phyloP scores from a whole-genome alignment of 2,329 filamentous ascomycete species.

The Didymella pomorum region DNA sequence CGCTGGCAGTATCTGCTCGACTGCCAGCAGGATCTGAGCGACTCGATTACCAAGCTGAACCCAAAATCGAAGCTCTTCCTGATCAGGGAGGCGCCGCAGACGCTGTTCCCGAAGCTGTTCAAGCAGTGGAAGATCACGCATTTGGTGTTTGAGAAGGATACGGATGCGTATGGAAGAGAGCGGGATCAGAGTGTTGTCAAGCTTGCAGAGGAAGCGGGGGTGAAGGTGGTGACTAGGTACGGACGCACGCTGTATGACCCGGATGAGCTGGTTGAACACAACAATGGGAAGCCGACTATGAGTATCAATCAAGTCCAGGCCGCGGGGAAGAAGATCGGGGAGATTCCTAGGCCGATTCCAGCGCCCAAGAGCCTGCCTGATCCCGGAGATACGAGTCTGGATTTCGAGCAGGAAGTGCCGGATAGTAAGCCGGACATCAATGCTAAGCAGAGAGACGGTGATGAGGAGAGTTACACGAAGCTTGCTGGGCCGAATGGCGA shows the following conservation, averaged over 20 bases:
- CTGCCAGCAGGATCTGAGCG: conserved; percentile 74
- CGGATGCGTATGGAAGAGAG: conserved; percentile 73
- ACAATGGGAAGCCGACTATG: conserved; percentile 77
- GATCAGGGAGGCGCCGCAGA: conserved; percentile 75
- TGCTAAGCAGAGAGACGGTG: conserved; percentile 59
- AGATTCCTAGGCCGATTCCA: conserved; percentile 67
- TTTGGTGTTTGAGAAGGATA: conserved; percentile 81
- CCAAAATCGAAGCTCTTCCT: conserved; percentile 74
- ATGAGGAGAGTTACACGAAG: conserved; percentile 65
- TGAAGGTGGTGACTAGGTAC: conserved; percentile 69
- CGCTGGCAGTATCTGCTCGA: conserved; percentile 78
- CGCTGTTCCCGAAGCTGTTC: conserved; percentile 75
- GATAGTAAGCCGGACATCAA: conserved; percentile 67
- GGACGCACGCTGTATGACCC: conserved; percentile 78
- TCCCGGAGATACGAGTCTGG: conserved; percentile 68
- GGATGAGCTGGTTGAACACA: conserved; percentile 70
- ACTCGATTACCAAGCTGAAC: conserved; percentile 73
- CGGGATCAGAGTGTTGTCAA: conserved; percentile 67
- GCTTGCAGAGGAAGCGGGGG: conserved; percentile 70
- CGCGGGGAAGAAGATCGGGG: conserved; percentile 68
- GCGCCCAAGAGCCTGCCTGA: conserved; percentile 68
- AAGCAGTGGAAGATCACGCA: conserved; percentile 77
- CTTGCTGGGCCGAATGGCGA: conserved; percentile 73
- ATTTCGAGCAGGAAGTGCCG: conserved; percentile 65
- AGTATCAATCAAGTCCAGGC: conserved; percentile 71